Conservation (phyloP, 2,329 filamentous ascomycete species). For the Tolypocladium capitatum region DNA sequence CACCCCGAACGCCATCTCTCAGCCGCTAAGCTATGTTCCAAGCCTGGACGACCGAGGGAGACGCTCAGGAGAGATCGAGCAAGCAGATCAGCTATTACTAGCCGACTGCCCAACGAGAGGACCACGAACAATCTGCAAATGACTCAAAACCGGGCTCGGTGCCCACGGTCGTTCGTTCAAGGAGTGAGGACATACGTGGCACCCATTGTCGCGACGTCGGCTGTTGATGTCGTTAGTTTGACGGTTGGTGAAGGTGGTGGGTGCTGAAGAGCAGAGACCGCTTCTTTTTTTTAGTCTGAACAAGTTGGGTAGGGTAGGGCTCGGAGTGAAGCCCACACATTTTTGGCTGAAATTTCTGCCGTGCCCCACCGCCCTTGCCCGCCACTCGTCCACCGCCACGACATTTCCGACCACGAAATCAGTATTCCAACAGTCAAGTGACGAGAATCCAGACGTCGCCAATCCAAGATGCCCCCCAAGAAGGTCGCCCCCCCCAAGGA, state of each 20-base stretch:
- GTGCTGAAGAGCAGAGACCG: conserved; percentile 2
- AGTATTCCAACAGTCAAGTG: conserved; percentile 21
- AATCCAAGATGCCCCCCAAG: conserved; percentile 80
- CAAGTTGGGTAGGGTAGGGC: conserved; percentile 19
- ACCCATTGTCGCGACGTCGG: conserved; percentile 28
- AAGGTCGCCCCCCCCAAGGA: conserved; percentile 78
- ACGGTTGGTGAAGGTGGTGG: conserved; percentile 14
- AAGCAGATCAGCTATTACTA: conserved; percentile 37
- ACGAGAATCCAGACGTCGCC: conserved; percentile 21
- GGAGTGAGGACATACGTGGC: conserved; percentile 40
- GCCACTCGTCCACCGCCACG: conserved; percentile 13
- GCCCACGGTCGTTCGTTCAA: conserved; percentile 21
- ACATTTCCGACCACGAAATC: conserved; percentile 12
- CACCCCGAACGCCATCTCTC: conserved; percentile 54
- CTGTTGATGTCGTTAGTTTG: conserved; percentile 27
- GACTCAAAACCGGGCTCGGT: conserved; percentile 35
- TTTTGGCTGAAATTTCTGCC: conserved; percentile 19
- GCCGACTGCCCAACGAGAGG: conserved; percentile 57
- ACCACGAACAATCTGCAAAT: conserved; percentile 64
- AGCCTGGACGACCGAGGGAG: conserved; percentile 42
- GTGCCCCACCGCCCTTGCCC: conserved; percentile 19
- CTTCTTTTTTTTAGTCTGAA: conserved; percentile 7
- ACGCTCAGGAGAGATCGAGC: conserved; percentile 62
- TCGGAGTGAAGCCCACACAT: conserved; percentile 12
- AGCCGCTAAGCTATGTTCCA: conserved; percentile 32